phyloP scores from a whole-genome alignment of 805 yeast genomes.

The Vanderwaltozyma tropicalis region DNA sequence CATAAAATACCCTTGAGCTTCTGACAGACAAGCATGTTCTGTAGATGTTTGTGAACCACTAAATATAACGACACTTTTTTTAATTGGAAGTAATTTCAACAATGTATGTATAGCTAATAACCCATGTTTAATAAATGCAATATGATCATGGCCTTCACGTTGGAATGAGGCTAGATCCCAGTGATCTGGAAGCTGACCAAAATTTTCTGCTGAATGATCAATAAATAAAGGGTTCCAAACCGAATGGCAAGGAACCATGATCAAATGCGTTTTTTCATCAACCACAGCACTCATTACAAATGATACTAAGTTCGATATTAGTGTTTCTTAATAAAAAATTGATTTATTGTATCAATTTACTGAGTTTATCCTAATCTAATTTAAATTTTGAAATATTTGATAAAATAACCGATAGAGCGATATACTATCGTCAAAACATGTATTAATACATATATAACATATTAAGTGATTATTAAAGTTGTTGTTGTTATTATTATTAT shows the following conservation, averaged over 20 bases:
- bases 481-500: not conserved
- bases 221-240: slow-evolving; percentile 41
- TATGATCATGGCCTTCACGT: slow-evolving; percentile 56
- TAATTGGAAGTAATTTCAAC: slow-evolving; percentile 2
- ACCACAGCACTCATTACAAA: not conserved
- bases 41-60: slow-evolving; percentile 68
- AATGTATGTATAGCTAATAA: slow-evolving; percentile 33
- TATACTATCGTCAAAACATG: too few species aligned
- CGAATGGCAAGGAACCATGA: slow-evolving; percentile 54
- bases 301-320: too few species aligned
- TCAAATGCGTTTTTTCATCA: slow-evolving; percentile 19
- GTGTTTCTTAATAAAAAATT: too few species aligned
- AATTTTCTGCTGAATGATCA: too few species aligned
- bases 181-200: slow-evolving; percentile 40
- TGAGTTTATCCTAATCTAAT: too few species aligned
- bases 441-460: too few species aligned
- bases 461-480: not conserved
- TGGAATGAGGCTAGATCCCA: slow-evolving; percentile 68
- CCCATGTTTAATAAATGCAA: slow-evolving; percentile 55
- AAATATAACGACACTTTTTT: slow-evolving; percentile 32
- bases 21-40: slow-evolving; percentile 45
- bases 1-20: slow-evolving; percentile 46
- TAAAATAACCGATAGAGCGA: too few species aligned
- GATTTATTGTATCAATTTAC: too few species aligned
- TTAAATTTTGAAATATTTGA: too few species aligned